phyloP scores from a whole-genome alignment of 2,329 filamentous ascomycete species.

The Coleophoma crateriformis region DNA sequence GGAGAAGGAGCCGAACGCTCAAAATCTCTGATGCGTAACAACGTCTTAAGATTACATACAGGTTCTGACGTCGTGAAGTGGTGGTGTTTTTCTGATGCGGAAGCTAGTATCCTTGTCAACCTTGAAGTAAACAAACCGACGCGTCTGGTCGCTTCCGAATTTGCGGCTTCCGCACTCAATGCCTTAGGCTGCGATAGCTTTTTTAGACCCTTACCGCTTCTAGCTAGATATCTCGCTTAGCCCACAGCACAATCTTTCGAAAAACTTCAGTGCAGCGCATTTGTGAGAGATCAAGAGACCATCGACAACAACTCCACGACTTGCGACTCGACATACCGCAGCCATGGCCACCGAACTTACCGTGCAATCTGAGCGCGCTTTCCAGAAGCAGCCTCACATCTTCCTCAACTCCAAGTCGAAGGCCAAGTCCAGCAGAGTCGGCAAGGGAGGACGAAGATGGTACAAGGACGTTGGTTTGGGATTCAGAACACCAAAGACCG shows the following conservation, averaged over 20 bases:
- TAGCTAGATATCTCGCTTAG: neutral
- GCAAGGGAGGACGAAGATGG: constrained; percentile 90
- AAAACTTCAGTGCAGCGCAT: neutral
- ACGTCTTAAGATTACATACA: constrained; percentile 7
- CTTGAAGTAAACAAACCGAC: too few species aligned
- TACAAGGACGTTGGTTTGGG: constrained; percentile 99
- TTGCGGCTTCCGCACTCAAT: neutral
- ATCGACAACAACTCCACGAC: constrained; percentile 16
- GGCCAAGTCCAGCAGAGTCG: constrained; percentile 75
- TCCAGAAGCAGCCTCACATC: constrained; percentile 99
- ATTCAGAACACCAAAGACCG: constrained; percentile 96
- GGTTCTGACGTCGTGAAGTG: neutral
- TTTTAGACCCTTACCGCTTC: neutral
- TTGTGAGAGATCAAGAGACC: neutral
- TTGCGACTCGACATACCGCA: constrained; percentile 27
- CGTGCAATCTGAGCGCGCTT: constrained; percentile 99
- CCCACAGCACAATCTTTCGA: neutral
- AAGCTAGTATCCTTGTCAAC: too few species aligned
- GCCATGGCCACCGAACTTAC: constrained; percentile 95
- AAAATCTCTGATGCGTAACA: neutral
- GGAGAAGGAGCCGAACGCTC: constrained; percentile 10
- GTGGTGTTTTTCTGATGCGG: too few species aligned
- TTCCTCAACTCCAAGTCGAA: constrained; percentile 97
- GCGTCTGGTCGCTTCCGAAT: constrained; percentile 6
- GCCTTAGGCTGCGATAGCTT: neutral